Evolutionary conservation across 768 basidiomycete genomes (phyloP).

Genomic region (Krasilnikovozyma curviuscula): DNA sequence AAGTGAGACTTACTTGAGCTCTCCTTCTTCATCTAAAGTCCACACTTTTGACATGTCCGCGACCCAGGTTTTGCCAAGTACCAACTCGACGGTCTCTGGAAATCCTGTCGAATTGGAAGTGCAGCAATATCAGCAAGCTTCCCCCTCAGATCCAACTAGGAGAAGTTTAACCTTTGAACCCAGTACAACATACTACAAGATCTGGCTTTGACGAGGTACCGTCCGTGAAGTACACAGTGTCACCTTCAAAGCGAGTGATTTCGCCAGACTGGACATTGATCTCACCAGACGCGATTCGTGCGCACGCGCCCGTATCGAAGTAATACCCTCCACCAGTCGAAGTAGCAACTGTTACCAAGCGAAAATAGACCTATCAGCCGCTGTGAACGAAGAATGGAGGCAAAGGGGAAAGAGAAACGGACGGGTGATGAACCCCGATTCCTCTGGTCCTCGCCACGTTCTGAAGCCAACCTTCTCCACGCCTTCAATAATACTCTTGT

Average conservation of each 20-base stretch:
- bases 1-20: constrained; percentile 12
- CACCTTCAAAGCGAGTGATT: constrained; percentile 12
- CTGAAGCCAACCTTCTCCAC: constrained; percentile 13
- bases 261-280: constrained; percentile 17
- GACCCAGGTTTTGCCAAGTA: constrained; percentile 14
- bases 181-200: no score
- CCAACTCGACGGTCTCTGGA: constrained; percentile 16
- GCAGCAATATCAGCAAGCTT: no score
- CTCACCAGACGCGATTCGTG: constrained; percentile 15
- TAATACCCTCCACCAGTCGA: no score
- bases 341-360: no score
- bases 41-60: constrained; percentile 13
- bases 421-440: constrained; percentile 8
- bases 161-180: constrained; percentile 14
- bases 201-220: constrained; percentile 15
- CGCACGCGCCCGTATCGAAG: constrained; percentile 15
- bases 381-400: background rate
- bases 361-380: no score
- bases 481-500: constrained; percentile 9
- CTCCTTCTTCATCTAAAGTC: constrained; percentile 18
- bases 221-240: constrained; percentile 14
- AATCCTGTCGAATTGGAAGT: no score
- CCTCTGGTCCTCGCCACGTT: constrained; percentile 14
- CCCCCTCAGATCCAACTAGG: no score
- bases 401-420: background rate